These are phyloP conservation scores for Nicotiana tabacum DNA, from an alignment of 257 asterid species.

Conservation along the genomic window DNA sequence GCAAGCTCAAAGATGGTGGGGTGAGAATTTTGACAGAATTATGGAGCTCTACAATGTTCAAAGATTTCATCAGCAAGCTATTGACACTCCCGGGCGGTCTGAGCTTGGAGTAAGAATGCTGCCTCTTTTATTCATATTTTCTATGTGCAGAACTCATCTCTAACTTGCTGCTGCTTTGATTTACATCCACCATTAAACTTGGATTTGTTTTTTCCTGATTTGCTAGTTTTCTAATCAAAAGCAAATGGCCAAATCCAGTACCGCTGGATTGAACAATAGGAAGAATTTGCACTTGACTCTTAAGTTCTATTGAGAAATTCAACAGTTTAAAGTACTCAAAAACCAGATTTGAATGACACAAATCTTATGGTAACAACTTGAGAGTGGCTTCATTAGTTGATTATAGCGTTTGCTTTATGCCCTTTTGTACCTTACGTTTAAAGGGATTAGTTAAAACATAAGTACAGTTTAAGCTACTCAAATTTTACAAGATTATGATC, in stretches of 20 bases:
- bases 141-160: not conserved
- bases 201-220: not conserved
- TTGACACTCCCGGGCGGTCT: conserved; percentile 72
- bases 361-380: not conserved
- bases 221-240: not conserved
- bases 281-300: not conserved
- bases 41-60: conserved; percentile 90
- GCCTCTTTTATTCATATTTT: not conserved
- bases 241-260: not conserved
- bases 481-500: not conserved
- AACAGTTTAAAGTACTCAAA: not conserved
- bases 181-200: not conserved
- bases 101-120: conserved; percentile 67
- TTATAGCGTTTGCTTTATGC: not conserved
- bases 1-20: conserved; percentile 97
- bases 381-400: not conserved
- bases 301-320: not conserved
- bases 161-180: not conserved
- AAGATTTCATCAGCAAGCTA: conserved; percentile 74
- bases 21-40: conserved; percentile 72
- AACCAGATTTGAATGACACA: not conserved
- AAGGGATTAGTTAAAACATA: not conserved
- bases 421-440: not conserved
- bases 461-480: not conserved
- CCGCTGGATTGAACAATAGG: not conserved